A percentile compares a stretch with the other conserved stretches of the same genome.
Conservation (phyloP, 2,329 filamentous ascomycete species). For the Beauveria bassiana region DNA sequence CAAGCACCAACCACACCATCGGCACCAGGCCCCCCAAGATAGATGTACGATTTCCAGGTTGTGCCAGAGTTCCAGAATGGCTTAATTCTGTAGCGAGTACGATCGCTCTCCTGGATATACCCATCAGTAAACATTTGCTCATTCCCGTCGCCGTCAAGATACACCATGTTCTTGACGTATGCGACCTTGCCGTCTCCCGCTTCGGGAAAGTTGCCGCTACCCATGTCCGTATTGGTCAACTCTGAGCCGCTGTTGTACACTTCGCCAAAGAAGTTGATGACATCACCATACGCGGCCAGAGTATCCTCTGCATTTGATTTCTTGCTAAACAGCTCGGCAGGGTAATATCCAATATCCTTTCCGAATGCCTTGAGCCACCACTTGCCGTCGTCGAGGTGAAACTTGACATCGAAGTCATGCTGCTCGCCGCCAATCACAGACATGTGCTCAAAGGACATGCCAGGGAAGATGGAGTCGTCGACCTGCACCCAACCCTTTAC, state of each 20-base stretch:
- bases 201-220: slow-evolving; percentile 18
- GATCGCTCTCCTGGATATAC: slow-evolving; percentile 14
- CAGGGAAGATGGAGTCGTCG: slow-evolving; percentile 15
- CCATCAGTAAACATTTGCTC: neutral
- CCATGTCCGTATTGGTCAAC: slow-evolving; percentile 17
- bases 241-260: slow-evolving; percentile 16
- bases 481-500: slow-evolving; percentile 17
- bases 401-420: slow-evolving; percentile 14
- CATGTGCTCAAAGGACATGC: slow-evolving; percentile 12
- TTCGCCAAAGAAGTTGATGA: slow-evolving; percentile 17
- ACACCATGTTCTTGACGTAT: slow-evolving; percentile 16
- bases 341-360: slow-evolving; percentile 17
- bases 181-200: slow-evolving; percentile 13
- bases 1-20: slow-evolving; percentile 16
- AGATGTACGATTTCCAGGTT: slow-evolving; percentile 15
- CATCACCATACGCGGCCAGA: slow-evolving; percentile 10
- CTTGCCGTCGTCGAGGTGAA: slow-evolving; percentile 12
- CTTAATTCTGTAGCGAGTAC: slow-evolving; percentile 12
- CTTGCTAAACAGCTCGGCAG: slow-evolving; percentile 14
- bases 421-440: slow-evolving; percentile 14
- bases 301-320: slow-evolving; percentile 8
- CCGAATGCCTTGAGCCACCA: slow-evolving; percentile 17
- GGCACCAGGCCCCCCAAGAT: slow-evolving; percentile 16
- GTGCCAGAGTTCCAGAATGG: slow-evolving; percentile 13
- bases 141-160: slow-evolving; percentile 8